phyloP scores from a whole-genome alignment of 2,329 filamentous ascomycete species.

The Aciculosporium take region DNA sequence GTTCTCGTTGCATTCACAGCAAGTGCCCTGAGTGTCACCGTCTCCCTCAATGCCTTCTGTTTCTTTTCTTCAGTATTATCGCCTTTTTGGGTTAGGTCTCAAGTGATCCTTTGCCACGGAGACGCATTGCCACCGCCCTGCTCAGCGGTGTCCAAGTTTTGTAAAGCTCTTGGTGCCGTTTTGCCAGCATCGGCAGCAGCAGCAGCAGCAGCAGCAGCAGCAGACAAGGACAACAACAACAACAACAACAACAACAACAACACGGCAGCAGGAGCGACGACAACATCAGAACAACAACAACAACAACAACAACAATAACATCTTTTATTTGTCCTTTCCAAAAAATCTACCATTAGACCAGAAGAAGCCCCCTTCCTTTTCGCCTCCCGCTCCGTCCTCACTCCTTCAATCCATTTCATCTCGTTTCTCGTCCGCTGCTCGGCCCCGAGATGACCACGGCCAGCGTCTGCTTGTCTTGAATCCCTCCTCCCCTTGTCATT shows the following conservation, averaged over 20 bases:
- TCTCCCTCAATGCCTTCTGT: neutral
- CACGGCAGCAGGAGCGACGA: neutral
- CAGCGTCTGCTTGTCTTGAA: neutral
- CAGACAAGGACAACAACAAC: neutral
- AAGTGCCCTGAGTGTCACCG: slow-evolving; percentile 6
- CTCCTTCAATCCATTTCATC: neutral
- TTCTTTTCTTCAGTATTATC: slow-evolving; percentile 1
- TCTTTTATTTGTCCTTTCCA: neutral
- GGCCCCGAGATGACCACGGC: neutral
- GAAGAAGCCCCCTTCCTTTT: neutral
- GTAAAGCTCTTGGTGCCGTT: neutral
- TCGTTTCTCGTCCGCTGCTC: neutral
- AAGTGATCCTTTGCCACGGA: neutral
- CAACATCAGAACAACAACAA: neutral
- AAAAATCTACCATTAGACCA: neutral
- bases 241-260: neutral
- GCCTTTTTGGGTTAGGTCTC: slow-evolving; percentile 1
- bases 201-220: neutral
- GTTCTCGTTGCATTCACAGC: slow-evolving; percentile 7
- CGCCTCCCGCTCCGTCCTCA: neutral
- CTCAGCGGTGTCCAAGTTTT: slow-evolving; percentile 1
- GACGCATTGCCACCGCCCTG: slow-evolving; percentile 2
- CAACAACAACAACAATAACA: neutral
- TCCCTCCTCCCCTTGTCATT: neutral
- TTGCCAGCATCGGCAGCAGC: neutral